Evolutionary conservation across 306 rosid species (phyloP).

Genomic region (Hippophae gyantsensis): DNA sequence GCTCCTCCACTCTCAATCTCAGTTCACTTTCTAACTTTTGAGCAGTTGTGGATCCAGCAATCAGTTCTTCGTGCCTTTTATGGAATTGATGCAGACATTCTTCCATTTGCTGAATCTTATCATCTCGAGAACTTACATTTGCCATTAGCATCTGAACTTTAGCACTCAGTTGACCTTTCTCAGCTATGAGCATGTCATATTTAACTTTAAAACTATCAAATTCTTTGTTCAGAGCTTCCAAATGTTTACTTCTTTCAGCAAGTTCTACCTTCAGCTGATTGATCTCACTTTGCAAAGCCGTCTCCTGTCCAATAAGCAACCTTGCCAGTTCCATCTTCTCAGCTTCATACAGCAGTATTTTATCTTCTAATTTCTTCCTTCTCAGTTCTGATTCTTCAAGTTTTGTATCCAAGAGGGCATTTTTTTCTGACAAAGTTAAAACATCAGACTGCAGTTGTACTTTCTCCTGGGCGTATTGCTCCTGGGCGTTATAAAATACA

Average conservation of each 20-base stretch:
- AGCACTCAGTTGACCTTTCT: conserved; percentile 40
- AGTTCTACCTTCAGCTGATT: conserved; percentile 43
- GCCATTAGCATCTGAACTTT: conserved; percentile 35
- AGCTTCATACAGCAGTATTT: conserved; percentile 25
- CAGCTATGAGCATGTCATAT: conserved; percentile 43
- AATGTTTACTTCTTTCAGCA: conserved; percentile 22
- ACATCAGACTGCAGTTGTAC: conserved; percentile 30
- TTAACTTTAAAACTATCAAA: conserved; percentile 41
- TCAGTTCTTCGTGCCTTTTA: conserved; percentile 25
- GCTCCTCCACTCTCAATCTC: conserved; percentile 43
- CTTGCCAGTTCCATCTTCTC: conserved; percentile 42
- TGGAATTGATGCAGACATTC: conserved; percentile 21
- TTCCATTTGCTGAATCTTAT: conserved; percentile 38
- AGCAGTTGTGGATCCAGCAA: conserved; percentile 27
- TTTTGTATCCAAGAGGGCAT: conserved; percentile 16
- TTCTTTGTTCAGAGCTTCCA: conserved; percentile 43
- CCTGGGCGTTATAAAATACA: conserved; percentile 25
- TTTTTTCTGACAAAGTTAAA: conserved; percentile 27
- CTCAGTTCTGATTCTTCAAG: conserved; percentile 28
- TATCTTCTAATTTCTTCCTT: conserved; percentile 23
- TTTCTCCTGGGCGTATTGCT: conserved; percentile 31
- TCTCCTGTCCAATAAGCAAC: conserved; percentile 30
- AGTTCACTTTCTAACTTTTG: conserved; percentile 31
- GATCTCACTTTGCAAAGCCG: conserved; percentile 39
- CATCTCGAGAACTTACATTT: conserved; percentile 33